A percentile compares a stretch with the other conserved stretches of the same genome.
Evolutionary conservation across 2,329 filamentous ascomycete species (phyloP).

Genomic region (Colletotrichum cuscutae): DNA sequence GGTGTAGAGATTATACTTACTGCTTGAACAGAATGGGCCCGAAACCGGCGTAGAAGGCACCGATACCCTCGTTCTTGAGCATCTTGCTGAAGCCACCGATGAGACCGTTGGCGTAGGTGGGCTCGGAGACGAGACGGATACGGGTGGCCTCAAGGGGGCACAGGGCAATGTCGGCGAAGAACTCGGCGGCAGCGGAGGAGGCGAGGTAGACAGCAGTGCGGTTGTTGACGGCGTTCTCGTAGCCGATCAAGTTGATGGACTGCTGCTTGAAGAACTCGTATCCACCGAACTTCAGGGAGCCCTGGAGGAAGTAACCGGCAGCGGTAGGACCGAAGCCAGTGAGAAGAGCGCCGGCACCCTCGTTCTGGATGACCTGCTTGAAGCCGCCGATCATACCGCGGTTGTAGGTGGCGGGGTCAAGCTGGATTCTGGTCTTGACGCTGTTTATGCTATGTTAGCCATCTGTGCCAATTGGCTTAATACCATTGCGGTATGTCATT

Average conservation of each 20-base stretch:
- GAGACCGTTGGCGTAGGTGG: conserved; percentile 84
- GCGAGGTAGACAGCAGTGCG: conserved; percentile 84
- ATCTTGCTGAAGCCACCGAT: conserved; percentile 86
- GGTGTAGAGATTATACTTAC: conserved; percentile 51
- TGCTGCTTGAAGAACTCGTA: conserved; percentile 98
- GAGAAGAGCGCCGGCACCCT: conserved; percentile 87
- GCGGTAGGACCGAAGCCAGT: conserved; percentile 88
- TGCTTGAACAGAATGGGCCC: conserved; percentile 87
- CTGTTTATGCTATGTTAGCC: conserved; percentile 54
- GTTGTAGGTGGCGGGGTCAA: conserved; percentile 91
- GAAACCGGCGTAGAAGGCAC: conserved; percentile 92
- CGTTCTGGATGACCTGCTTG: conserved; percentile 83
- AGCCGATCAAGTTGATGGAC: conserved; percentile 82
- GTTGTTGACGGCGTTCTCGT: conserved; percentile 82
- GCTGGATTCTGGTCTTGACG: conserved; percentile 96
- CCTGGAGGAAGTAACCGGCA: conserved; percentile 94
- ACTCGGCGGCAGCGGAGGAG: conserved; percentile 72
- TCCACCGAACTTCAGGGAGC: conserved; percentile 92
- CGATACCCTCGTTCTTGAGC: conserved; percentile 81
- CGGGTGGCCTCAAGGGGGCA: conserved; percentile 93
- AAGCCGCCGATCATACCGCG: conserved; percentile 86
- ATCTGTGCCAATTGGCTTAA: not conserved
- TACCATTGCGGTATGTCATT: no score
- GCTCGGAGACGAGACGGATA: conserved; percentile 92
- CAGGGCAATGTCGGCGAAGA: conserved; percentile 83